A percentile compares a stretch with the other conserved stretches of the same genome.
phyloP scores from a whole-genome alignment of 2,329 filamentous ascomycete species.

The Exophiala sp. region DNA sequence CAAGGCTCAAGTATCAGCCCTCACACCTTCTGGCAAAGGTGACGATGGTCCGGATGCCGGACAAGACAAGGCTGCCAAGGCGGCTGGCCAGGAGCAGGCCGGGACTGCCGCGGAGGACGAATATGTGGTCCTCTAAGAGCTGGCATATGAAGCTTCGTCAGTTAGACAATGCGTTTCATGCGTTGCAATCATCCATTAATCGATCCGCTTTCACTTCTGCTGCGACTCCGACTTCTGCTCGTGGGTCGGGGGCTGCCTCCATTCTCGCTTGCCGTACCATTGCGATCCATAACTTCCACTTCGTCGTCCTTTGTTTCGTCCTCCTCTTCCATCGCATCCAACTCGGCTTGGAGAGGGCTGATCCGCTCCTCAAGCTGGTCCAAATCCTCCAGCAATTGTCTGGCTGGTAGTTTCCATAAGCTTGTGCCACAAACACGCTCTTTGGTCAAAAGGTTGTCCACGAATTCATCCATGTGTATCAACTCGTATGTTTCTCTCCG shows the following conservation, averaged over 20 bases:
- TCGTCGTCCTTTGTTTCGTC: slow-evolving; percentile 27
- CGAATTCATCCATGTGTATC: slow-evolving; percentile 83
- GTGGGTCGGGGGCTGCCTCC: slow-evolving; percentile 13
- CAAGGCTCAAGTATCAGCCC: slow-evolving; percentile 17
- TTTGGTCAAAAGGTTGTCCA: slow-evolving; percentile 84
- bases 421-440: slow-evolving; percentile 87
- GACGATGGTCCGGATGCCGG: not conserved
- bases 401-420: slow-evolving; percentile 80
- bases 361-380: slow-evolving; percentile 79
- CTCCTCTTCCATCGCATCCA: slow-evolving; percentile 41
- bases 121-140: slow-evolving; percentile 10
- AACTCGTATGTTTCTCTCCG: slow-evolving; percentile 68
- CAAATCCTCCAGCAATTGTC: slow-evolving; percentile 79
- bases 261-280: slow-evolving; percentile 20
- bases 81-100: not conserved
- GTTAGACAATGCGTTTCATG: not conserved
- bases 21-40: slow-evolving; percentile 8
- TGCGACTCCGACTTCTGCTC: slow-evolving; percentile 14
- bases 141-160: not conserved
- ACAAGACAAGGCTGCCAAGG: slow-evolving; percentile 1
- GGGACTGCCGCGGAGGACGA: slow-evolving; percentile 8
- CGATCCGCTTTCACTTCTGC: slow-evolving; percentile 19
- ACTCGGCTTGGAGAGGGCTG: slow-evolving; percentile 68
- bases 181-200: slow-evolving; percentile 18
- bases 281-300: slow-evolving; percentile 17